phyloP scores from a whole-genome alignment of 495 filamentous ascomycete genomes.

The Amniculicola lignicola region DNA sequence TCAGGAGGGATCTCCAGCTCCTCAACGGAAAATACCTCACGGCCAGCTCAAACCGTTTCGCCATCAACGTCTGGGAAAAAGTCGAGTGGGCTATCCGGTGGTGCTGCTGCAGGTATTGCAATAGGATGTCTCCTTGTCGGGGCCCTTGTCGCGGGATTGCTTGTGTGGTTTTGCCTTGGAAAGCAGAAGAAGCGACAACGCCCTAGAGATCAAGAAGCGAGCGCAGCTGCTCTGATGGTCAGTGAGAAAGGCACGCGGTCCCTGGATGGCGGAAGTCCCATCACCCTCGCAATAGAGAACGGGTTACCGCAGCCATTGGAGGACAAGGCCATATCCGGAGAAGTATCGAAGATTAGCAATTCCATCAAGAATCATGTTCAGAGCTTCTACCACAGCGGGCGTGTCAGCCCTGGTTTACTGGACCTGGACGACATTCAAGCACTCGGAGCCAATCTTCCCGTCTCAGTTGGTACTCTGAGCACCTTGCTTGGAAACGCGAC shows the following conservation, averaged over 20 bases:
- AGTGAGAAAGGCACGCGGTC: conserved; percentile 20
- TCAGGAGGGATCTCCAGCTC: no score
- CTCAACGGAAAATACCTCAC: no score
- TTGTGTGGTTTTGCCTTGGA: conserved; percentile 21
- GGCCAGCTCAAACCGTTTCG: no score
- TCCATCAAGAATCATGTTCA: conserved; percentile 44
- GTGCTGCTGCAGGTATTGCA: conserved; percentile 23
- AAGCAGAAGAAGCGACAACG: not conserved
- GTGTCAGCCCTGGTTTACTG: conserved; percentile 18
- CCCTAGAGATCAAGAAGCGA: conserved; percentile 6
- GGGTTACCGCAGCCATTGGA: conserved; percentile 35
- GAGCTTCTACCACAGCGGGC: conserved; percentile 40
- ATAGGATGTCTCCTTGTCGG: conserved; percentile 27
- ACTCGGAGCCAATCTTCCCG: conserved; percentile 21
- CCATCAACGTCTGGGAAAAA: no score
- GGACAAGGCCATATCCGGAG: conserved; percentile 39
- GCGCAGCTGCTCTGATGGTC: conserved; percentile 11
- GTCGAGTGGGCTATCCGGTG: conserved; percentile 10
- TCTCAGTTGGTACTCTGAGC: conserved; percentile 28
- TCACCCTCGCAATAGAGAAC: conserved; percentile 21
- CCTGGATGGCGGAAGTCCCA: conserved; percentile 15
- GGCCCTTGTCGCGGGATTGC: conserved; percentile 19
- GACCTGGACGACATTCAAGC: conserved; percentile 29
- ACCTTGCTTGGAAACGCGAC: conserved; percentile 36
- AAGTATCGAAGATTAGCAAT: conserved; percentile 38